Percentiles rank a stretch among this genome's conserved stretches.
These are phyloP conservation scores for Haematococcus lacustris DNA, from an alignment of 139 green algal species.

Conservation along the genomic window DNA sequence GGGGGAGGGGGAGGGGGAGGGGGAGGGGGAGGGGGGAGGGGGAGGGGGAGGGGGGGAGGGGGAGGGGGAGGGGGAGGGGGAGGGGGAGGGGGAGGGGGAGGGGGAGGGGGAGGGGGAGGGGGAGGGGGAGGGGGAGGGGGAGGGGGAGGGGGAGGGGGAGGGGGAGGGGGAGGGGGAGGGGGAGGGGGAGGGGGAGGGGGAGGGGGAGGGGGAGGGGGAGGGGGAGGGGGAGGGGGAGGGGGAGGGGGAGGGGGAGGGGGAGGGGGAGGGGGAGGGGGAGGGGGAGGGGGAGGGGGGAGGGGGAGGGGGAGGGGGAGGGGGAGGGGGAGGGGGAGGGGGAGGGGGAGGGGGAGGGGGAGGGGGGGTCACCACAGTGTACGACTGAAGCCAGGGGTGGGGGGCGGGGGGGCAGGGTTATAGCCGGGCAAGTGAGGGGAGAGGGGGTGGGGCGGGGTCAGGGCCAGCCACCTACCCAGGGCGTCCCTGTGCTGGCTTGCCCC, in stretches of 20 bases:
- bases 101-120: not conserved
- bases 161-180: not conserved
- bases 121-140: not conserved
- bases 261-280: slow-evolving; percentile 40
- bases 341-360: slow-evolving; percentile 64
- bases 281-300: slow-evolving; percentile 26
- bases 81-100: too few relatives aligned
- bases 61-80: too few relatives aligned
- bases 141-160: not conserved
- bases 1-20: too few relatives aligned
- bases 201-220: not conserved
- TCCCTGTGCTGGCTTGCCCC: too few relatives aligned
- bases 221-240: not conserved
- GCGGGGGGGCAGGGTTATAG: too few relatives aligned
- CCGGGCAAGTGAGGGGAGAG: too few relatives aligned
- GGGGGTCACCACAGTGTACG: slow-evolving; percentile 1
- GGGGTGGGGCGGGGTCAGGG: too few relatives aligned
- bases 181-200: not conserved
- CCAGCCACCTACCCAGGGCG: too few relatives aligned
- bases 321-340: slow-evolving; percentile 83
- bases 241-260: too few relatives aligned
- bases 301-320: slow-evolving; percentile 46
- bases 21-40: too few relatives aligned
- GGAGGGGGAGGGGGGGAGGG: too few relatives aligned
- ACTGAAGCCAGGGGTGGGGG: too few relatives aligned